phyloP scores from a whole-genome alignment of 106 monocot genomes.

The Dendrobium huoshanense region DNA sequence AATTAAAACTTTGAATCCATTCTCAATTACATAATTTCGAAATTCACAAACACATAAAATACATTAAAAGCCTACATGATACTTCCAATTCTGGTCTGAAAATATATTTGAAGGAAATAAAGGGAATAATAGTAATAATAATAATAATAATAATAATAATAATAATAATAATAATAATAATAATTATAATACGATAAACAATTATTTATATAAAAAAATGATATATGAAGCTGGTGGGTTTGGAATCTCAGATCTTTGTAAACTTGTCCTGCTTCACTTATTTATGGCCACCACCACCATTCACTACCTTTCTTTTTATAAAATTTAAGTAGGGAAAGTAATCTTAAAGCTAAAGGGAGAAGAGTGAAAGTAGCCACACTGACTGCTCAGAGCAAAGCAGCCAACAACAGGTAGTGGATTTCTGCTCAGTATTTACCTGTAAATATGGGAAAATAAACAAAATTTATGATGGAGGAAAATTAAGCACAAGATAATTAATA shows the following conservation, averaged over 20 bases:
- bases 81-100: neutral
- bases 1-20: no score
- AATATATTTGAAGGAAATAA: neutral
- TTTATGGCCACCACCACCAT: neutral
- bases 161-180: neutral
- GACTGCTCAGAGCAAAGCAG: neutral
- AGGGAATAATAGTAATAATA: neutral
- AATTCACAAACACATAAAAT: no score
- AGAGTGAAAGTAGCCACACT: neutral
- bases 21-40: no score
- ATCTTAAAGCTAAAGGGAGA: neutral
- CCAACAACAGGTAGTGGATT: constrained; percentile 1
- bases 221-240: neutral
- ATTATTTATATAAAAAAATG: neutral
- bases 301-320: neutral
- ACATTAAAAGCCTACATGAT: neutral
- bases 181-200: neutral
- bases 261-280: neutral
- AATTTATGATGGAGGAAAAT: neutral
- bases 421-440: constrained; percentile 11
- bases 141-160: no score
- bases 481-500: neutral
- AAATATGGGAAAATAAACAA: neutral
- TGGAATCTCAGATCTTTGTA: neutral
- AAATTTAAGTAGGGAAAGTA: neutral